Evolutionary conservation across 495 filamentous ascomycete genomes (phyloP).

Genomic region (Hamigera avellanea): DNA sequence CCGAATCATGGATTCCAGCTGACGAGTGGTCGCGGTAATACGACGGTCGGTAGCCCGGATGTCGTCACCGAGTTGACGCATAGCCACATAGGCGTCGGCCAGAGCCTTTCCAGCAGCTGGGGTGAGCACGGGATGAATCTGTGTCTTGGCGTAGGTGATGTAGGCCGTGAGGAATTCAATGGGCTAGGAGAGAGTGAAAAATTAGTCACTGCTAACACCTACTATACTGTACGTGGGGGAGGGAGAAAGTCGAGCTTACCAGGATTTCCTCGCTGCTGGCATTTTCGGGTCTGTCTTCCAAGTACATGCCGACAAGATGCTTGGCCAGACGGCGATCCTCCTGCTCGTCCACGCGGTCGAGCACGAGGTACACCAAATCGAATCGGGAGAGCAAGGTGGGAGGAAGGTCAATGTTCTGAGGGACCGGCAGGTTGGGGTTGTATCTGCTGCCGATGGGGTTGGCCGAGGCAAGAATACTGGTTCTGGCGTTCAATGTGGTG

Average conservation of each 20-base stretch:
- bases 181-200: conserved; percentile 42
- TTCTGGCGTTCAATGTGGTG: conserved; percentile 91
- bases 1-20: conserved; percentile 95
- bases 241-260: conserved; percentile 39
- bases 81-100: conserved; percentile 79
- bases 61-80: conserved; percentile 92
- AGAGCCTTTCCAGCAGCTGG: conserved; percentile 69
- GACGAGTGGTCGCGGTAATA: conserved; percentile 93
- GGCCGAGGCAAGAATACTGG: conserved; percentile 87
- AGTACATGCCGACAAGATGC: conserved; percentile 92
- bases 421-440: conserved; percentile 88
- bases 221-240: not conserved
- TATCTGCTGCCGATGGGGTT: conserved; percentile 98
- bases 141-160: conserved; percentile 90
- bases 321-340: conserved; percentile 79
- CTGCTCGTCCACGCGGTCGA: conserved; percentile 84
- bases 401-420: conserved; percentile 95
- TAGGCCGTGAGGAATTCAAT: conserved; percentile 93
- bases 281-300: conserved; percentile 84
- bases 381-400: conserved; percentile 92
- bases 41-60: conserved; percentile 87
- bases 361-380: conserved; percentile 90
- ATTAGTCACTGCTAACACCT: conserved; percentile 2
- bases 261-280: conserved; percentile 67
- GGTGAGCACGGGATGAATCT: conserved; percentile 72